Conservation (phyloP, 768 basidiomycete genomes). For the Leccinum barrowsii region DNA sequence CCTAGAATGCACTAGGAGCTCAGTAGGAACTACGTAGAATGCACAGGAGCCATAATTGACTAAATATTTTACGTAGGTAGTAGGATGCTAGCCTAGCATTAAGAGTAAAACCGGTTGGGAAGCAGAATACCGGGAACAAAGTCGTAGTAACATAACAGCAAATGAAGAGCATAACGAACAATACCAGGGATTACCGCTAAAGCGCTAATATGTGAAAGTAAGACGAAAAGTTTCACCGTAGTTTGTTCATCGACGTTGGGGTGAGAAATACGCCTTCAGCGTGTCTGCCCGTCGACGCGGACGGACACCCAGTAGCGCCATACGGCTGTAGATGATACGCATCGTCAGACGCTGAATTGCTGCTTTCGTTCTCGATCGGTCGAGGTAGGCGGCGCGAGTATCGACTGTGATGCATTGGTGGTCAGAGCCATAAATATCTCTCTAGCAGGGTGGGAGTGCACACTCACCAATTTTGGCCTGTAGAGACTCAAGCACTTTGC, state of each 20-base stretch:
- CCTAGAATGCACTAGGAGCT: too few species aligned
- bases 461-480: slow-evolving; percentile 62
- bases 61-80: slow-evolving; percentile 20
- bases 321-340: slow-evolving; percentile 61
- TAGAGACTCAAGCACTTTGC: slow-evolving; percentile 44
- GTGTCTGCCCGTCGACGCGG: slow-evolving; percentile 22
- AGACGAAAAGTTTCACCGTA: neutral
- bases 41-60: slow-evolving; percentile 17
- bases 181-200: neutral
- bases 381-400: slow-evolving; percentile 69
- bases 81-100: slow-evolving; percentile 6
- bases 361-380: slow-evolving; percentile 72
- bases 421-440: neutral
- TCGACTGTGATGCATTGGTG: slow-evolving; percentile 44
- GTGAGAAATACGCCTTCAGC: slow-evolving; percentile 29
- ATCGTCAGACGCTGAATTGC: slow-evolving; percentile 61
- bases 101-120: neutral
- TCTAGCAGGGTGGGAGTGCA: neutral
- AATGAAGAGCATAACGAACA: neutral
- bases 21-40: neutral
- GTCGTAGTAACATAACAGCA: neutral
- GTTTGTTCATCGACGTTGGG: slow-evolving; percentile 16
- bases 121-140: slow-evolving; percentile 1
- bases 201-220: neutral
- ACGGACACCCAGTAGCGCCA: slow-evolving; percentile 27